Evolutionary conservation across 352 stramenopile genomes (phyloP).

Genomic region (Pythium dissotocum): DNA sequence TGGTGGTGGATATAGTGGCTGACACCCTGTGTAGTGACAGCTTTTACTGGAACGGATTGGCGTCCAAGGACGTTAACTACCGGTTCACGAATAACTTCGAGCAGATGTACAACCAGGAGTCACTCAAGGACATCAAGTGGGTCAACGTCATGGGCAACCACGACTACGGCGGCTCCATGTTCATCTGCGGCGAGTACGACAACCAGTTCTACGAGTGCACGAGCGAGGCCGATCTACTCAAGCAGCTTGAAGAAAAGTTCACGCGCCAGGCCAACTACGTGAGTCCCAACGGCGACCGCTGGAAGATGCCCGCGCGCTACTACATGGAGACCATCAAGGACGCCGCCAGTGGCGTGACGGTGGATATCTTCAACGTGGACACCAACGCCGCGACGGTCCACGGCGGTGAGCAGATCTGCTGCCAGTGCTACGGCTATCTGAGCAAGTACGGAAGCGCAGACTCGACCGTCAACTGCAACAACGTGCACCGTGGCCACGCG

Average conservation of each 20-base stretch:
- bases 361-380: slow-evolving; percentile 78
- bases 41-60: slow-evolving; percentile 77
- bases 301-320: slow-evolving; percentile 66
- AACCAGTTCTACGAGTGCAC: slow-evolving; percentile 63
- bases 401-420: slow-evolving; percentile 69
- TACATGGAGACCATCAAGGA: slow-evolving; percentile 55
- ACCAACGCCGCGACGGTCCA: slow-evolving; percentile 60
- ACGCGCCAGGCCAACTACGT: slow-evolving; percentile 56
- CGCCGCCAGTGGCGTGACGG: slow-evolving; percentile 33
- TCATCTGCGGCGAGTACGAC: slow-evolving; percentile 72
- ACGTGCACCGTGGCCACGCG: slow-evolving; percentile 46
- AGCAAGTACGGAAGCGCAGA: slow-evolving; percentile 41
- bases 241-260: slow-evolving; percentile 70
- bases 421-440: slow-evolving; percentile 76
- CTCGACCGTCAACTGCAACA: slow-evolving; percentile 37
- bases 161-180: slow-evolving; percentile 71
- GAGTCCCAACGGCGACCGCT: slow-evolving; percentile 66
- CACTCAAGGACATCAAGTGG: slow-evolving; percentile 60
- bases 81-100: slow-evolving; percentile 71
- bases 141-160: slow-evolving; percentile 75
- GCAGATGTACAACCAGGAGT: slow-evolving; percentile 53
- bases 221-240: slow-evolving; percentile 56
- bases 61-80: slow-evolving; percentile 62
- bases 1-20: not conserved
- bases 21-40: slow-evolving; percentile 37